These are phyloP conservation scores for Penicillium simplicissimum DNA, from an alignment of 495 filamentous ascomycete species.

Conservation along the genomic window DNA sequence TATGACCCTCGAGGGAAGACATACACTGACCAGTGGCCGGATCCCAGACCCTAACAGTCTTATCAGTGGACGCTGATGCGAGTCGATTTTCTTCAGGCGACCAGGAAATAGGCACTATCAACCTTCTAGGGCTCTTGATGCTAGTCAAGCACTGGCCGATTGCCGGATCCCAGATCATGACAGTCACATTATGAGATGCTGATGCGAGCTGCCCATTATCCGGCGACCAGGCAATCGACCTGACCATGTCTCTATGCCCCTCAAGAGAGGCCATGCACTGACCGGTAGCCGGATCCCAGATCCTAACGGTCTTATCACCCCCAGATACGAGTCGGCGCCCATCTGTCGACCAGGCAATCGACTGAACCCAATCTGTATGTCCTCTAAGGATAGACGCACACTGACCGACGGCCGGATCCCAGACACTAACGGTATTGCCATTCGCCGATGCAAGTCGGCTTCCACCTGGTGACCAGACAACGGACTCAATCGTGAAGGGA, in stretches of 20 bases:
- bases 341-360: constrained; percentile 5
- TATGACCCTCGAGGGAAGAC: neutral
- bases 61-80: neutral
- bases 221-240: neutral
- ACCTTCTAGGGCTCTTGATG: too few species aligned
- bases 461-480: neutral
- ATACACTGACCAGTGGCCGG: neutral
- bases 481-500: too few species aligned
- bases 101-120: too few species aligned
- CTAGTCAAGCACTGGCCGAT: too few species aligned
- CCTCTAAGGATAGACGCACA: neutral
- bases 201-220: neutral
- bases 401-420: neutral
- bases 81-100: neutral
- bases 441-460: neutral
- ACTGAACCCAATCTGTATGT: neutral
- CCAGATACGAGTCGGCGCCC: neutral
- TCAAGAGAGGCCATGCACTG: neutral
- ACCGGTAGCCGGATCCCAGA: neutral
- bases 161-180: too few species aligned
- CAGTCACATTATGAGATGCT: too few species aligned
- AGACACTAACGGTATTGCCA: neutral
- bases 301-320: neutral
- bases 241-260: neutral
- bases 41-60: neutral